These are phyloP conservation scores for Mortierella claussenii DNA, from an alignment of 192 early-diverging fungal genomes.

Conservation along the genomic window DNA sequence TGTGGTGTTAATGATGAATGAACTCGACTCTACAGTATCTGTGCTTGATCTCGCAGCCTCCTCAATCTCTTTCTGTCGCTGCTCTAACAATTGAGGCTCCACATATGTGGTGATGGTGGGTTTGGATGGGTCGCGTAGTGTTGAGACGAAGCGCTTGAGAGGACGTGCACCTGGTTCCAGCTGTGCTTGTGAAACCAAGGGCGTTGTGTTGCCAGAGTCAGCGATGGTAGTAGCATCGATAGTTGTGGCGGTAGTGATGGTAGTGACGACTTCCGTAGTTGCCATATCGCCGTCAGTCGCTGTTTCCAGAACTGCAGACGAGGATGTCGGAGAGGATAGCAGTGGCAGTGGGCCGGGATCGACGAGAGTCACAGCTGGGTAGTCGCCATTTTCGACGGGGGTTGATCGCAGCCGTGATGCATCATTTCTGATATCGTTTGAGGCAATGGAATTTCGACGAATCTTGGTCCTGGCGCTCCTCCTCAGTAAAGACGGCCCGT, in stretches of 20 bases:
- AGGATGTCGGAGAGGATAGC: not conserved
- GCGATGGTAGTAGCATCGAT: not conserved
- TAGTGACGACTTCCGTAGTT: not conserved
- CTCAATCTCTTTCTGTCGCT: constrained; percentile 31
- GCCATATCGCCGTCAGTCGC: not conserved
- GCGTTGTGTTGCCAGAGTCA: not conserved
- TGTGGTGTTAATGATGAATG: not conserved
- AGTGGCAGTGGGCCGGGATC: constrained; percentile 41
- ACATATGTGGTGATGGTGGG: constrained; percentile 49
- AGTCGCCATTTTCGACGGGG: constrained; percentile 34
- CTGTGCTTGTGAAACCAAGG: not conserved
- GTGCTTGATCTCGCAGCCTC: not conserved
- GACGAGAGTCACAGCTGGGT: constrained; percentile 40
- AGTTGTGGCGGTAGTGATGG: not conserved
- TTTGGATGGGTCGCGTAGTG: constrained; percentile 40
- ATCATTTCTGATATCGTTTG: constrained; percentile 21
- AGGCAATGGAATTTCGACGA: constrained; percentile 58
- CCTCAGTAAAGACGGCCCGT: constrained; percentile 54
- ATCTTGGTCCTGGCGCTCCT: constrained; percentile 65
- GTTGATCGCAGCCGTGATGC: constrained; percentile 24
- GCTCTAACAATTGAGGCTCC: constrained; percentile 43
- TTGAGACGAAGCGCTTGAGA: constrained; percentile 45
- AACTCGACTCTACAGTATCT: not conserved
- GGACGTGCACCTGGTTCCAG: constrained; percentile 9
- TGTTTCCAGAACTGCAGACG: not conserved